These are phyloP conservation scores for Starmera stellimalicola DNA, from an alignment of 1,139 yeast species.

Conservation along the genomic window DNA sequence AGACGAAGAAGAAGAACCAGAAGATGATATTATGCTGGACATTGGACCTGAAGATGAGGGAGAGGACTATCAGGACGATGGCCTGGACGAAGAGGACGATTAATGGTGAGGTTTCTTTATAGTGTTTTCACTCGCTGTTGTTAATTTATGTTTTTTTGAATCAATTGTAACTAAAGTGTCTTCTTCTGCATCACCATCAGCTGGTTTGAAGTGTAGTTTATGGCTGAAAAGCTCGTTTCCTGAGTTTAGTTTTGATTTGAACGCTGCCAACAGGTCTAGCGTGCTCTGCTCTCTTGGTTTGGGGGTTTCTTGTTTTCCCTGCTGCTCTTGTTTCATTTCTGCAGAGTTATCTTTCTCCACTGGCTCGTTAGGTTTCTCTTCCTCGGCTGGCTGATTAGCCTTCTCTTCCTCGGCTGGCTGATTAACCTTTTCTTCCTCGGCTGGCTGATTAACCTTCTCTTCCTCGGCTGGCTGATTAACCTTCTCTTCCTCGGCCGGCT, in stretches of 20 bases:
- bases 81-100: constrained; percentile 7
- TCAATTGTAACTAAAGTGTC: constrained; percentile 20
- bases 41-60: constrained; percentile 5
- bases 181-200: constrained; percentile 10
- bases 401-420: neutral
- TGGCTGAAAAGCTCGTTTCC: constrained; percentile 18
- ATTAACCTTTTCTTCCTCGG: neutral
- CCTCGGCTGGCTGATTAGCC: too few relatives aligned
- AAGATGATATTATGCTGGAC: neutral
- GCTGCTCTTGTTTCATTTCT: constrained; percentile 4
- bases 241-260: constrained; percentile 12
- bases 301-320: constrained; percentile 2
- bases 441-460: too few relatives aligned
- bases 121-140: constrained; percentile 8
- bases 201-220: constrained; percentile 14
- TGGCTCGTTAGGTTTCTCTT: neutral
- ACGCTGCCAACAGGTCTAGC: constrained; percentile 13
- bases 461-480: neutral
- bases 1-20: constrained; percentile 2
- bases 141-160: constrained; percentile 4
- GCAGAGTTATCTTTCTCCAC: neutral
- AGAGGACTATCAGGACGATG: constrained; percentile 7
- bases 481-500: neutral
- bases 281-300: constrained; percentile 18
- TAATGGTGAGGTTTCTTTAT: constrained; percentile 3